Conservation (phyloP, 140 eudicot species). For the Oenanthe javanica region DNA sequence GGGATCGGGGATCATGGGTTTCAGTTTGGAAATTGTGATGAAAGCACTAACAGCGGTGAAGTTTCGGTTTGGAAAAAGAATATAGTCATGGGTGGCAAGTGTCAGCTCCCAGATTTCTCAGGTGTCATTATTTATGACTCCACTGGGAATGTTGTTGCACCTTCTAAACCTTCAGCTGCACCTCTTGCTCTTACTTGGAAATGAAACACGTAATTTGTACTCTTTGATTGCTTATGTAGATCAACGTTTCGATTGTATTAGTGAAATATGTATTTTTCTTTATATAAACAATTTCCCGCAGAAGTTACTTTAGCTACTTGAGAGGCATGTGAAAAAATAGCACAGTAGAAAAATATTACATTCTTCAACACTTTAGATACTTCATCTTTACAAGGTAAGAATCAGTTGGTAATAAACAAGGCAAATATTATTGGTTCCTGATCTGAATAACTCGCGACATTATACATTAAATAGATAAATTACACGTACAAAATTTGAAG, state of each 20-base stretch:
- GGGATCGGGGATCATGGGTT: constrained; percentile 27
- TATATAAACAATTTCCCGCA: not conserved
- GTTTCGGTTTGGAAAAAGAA: constrained; percentile 83
- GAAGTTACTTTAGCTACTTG: not conserved
- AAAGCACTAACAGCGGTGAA: constrained; percentile 24
- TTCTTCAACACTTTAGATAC: not conserved
- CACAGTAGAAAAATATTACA: not conserved
- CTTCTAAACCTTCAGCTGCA: constrained; percentile 26
- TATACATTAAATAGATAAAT: not conserved
- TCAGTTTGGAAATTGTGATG: constrained; percentile 34
- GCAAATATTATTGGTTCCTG: not conserved
- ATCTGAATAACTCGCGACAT: not conserved
- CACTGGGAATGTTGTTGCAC: constrained; percentile 52
- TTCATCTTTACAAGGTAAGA: not conserved
- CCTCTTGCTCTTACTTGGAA: constrained; percentile 85
- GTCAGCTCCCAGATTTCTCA: constrained; percentile 85
- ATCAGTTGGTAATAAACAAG: not conserved
- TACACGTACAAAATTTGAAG: not conserved
- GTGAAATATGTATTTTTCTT: constrained; percentile 3
- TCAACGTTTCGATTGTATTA: not conserved
- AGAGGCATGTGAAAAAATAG: not conserved
- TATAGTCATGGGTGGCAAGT: constrained; percentile 89
- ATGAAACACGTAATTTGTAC: constrained; percentile 14
- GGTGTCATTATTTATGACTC: constrained; percentile 75
- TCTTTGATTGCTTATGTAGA: not conserved